Evolutionary conservation across 1,284 basidiomycete species (phyloP), one percentile per base, ranked within the genome.

Genomic region (Pseudozyma pruni): DNA sequence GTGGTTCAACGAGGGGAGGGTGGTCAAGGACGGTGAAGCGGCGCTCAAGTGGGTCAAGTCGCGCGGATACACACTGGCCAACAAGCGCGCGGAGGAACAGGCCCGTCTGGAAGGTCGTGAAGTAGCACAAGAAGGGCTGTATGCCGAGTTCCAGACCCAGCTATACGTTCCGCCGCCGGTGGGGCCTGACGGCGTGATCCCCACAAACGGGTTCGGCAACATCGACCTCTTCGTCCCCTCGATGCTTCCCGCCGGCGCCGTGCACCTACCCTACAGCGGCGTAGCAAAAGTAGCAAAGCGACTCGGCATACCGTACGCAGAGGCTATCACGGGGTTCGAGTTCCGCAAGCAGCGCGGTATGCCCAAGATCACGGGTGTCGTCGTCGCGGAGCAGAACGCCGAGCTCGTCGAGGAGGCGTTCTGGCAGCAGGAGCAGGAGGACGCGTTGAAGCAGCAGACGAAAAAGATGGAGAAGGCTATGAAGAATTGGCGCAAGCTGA

Each of bases 151-250:
- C 49, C 95, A 99, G 85, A 98, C 96, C 11, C 90, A 93, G 80
- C 76, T 89, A 3, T 96, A 91, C 79, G 90, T 93, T 8, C 87
- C 89, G 23, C 79, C 79, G 13, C 91, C 94, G 2, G 88, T 98
- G 33, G 60, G 66, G 4, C 83, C 89, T 44, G 87, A 97, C 91
- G 95, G 96, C 19, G 89, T 88, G 80, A 88, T 98, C 34, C 94
- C 94, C 5, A 94, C 91, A 83, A 99, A 99, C 76, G 88, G 90
- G 63, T 99, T 96, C 81, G 96, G 96, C 19, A 98, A 98, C 81
- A 91, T 99, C 67, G 95, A 99, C 84, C 84, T 99, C 25, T 98
- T 96, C 82, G 91, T 92, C 6, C 91, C 93, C 22, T 90, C 91
- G 1, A 98, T 99, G 95, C 86, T 98, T 22, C 96, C 96, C 0